Evolutionary conservation across 345 rosid species (phyloP), one percentile per base, ranked within the genome.

Genomic region (Abelmoschus esculentus): DNA sequence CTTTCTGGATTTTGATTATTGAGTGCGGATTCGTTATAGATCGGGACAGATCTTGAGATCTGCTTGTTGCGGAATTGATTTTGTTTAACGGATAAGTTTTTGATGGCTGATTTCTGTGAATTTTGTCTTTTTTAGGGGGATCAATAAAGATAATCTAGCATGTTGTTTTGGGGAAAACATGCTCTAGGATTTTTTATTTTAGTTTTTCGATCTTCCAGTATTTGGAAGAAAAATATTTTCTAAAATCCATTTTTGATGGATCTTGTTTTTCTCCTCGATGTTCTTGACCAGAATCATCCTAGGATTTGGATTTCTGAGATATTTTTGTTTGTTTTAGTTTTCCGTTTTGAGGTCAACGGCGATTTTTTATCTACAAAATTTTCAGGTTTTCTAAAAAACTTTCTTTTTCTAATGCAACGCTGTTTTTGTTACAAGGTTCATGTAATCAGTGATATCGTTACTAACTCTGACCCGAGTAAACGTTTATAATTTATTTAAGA

Each of bases 1-100:
- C 29, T 66, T 28, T 0, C 10, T 66, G 6, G 54, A 47, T 49
- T 49, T 66, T n/a, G 3, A 28, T 7, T 66, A n/a, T 47, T 15
- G 22, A 46, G 7, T 4, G 26, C 26, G 15, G 44, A 28, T 66
- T 28, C 9, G 57, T n/a, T 8, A 47, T 66, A 64, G 68, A 66
- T 49, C 70, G 38, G 40, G 38, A 26, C 42, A 49, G 70, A 66
- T 66, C 57, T 66, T 28, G 70, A 12, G 42, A 29, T 47, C 42
- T 66, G 26, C 56, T 4, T 19, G 57, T 53, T 18, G 26, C 9
- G 29, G 22, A 28, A 12, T 26, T 66, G 38, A 49, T 66, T 47
- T 66, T 47, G 40, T 66, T 28, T 40, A 47, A 14, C 32, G 57
- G 7, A 8, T 29, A 8, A 0, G 2, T 66, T 14, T 49, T 3